Percentiles rank a stretch among this genome's conserved stretches.
Conservation (phyloP, 371 early-diverging fungal species). For the Rhizopus arrhizus region DNA sequence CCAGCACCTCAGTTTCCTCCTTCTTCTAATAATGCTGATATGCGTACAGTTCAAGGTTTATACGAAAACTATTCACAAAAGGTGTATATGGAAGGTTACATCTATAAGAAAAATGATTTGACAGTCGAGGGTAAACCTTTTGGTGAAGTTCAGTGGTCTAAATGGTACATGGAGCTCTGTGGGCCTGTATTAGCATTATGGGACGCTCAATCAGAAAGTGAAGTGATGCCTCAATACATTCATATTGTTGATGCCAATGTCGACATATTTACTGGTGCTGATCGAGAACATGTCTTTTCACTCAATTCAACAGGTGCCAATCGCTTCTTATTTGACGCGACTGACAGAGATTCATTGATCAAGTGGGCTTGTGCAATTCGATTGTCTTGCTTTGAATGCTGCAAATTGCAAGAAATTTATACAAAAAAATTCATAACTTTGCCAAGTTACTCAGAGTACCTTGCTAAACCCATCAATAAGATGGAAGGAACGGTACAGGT, state of each 20-base stretch:
- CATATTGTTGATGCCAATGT: slow-evolving; percentile 61
- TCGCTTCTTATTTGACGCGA: slow-evolving; percentile 52
- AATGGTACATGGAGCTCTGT: slow-evolving; percentile 64
- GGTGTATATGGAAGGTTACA: slow-evolving; percentile 67
- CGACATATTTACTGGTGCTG: slow-evolving; percentile 44
- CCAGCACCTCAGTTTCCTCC: slow-evolving; percentile 29
- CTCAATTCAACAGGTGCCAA: slow-evolving; percentile 60
- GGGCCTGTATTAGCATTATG: slow-evolving; percentile 62
- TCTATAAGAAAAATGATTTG: slow-evolving; percentile 64
- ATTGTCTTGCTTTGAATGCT: slow-evolving; percentile 67
- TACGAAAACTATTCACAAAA: slow-evolving; percentile 66
- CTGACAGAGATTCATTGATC: slow-evolving; percentile 25
- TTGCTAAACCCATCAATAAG: slow-evolving; percentile 16
- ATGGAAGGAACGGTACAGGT: slow-evolving; percentile 55
- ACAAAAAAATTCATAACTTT: slow-evolving; percentile 57
- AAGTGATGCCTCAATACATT: slow-evolving; percentile 53
- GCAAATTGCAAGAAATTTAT: slow-evolving; percentile 67
- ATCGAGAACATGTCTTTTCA: slow-evolving; percentile 43
- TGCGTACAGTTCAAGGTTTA: slow-evolving; percentile 35
- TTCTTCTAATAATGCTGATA: slow-evolving; percentile 10
- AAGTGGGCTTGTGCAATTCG: slow-evolving; percentile 72
- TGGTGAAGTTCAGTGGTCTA: slow-evolving; percentile 57
- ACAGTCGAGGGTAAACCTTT: slow-evolving; percentile 58
- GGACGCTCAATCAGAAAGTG: slow-evolving; percentile 31
- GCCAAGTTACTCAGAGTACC: slow-evolving; percentile 21